Evolutionary conservation across 2,329 filamentous ascomycete genomes (phyloP).

Genomic region (Pestalotiopsis sp.): DNA sequence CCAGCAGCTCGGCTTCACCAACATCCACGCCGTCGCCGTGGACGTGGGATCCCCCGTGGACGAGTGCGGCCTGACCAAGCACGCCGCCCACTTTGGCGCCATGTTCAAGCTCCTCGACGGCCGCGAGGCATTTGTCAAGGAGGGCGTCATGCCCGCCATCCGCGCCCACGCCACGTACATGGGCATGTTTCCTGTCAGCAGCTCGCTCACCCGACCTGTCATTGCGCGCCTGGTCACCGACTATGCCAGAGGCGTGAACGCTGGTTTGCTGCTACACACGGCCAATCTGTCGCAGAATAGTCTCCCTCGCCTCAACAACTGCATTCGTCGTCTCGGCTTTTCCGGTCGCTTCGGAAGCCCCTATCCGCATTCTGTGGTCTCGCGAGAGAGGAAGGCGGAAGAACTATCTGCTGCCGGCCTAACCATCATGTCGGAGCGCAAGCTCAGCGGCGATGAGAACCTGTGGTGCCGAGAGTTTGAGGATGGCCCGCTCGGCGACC

Average conservation of each 20-base stretch:
- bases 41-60: background rate
- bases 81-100: background rate
- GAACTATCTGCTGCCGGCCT: background rate
- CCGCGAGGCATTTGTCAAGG: background rate
- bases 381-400: background rate
- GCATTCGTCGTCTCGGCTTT: background rate
- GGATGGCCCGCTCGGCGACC: background rate
- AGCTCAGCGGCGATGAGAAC: background rate
- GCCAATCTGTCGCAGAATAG: background rate
- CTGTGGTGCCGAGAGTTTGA: background rate
- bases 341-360: background rate
- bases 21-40: background rate
- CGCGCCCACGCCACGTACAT: background rate
- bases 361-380: background rate
- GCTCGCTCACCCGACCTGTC: background rate
- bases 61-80: background rate
- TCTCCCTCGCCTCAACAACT: background rate
- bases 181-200: background rate
- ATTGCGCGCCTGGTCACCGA: background rate
- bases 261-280: background rate
- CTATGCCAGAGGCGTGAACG: background rate
- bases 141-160: background rate
- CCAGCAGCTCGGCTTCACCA: background rate
- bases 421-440: background rate
- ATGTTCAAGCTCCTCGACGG: background rate